Conservation (phyloP, 2,329 filamentous ascomycete species). For the Ilyonectria mors-panacis region DNA sequence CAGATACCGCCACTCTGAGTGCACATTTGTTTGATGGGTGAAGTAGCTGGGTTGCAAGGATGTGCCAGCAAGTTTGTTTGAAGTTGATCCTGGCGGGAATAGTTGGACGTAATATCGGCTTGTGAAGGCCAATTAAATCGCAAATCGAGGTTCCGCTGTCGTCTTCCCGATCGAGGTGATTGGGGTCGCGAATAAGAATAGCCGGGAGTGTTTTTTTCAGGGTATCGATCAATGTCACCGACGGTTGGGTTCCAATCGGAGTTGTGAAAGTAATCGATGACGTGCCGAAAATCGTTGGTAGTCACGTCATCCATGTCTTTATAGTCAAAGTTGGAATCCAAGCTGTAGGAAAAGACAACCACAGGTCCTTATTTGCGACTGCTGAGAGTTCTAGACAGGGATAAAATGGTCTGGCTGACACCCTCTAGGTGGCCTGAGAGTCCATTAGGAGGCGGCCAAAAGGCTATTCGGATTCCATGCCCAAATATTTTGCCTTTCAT, state of each 20-base stretch:
- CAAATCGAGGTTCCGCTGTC: background rate
- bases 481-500: constrained; percentile 8
- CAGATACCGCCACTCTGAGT: background rate
- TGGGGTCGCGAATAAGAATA: background rate
- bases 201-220: constrained; percentile 1
- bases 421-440: constrained; percentile 4
- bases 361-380: constrained; percentile 7
- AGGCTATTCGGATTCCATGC: constrained; percentile 4
- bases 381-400: background rate
- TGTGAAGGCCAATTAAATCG: background rate
- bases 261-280: constrained; percentile 10
- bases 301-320: constrained; percentile 18
- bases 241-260: constrained; percentile 13
- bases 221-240: background rate
- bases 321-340: constrained; percentile 4
- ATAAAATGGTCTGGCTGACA: constrained; percentile 8
- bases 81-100: constrained; percentile 9
- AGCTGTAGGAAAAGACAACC: constrained; percentile 3
- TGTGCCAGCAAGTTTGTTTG: constrained; percentile 8
- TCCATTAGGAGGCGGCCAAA: background rate
- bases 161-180: background rate
- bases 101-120: background rate
- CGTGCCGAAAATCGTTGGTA: constrained; percentile 1
- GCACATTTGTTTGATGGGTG: constrained; percentile 7
- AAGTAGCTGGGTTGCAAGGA: background rate